Base-by-base conservation (phyloP, 768 basidiomycete species). In the Nevesoporus exiguus region DNA sequence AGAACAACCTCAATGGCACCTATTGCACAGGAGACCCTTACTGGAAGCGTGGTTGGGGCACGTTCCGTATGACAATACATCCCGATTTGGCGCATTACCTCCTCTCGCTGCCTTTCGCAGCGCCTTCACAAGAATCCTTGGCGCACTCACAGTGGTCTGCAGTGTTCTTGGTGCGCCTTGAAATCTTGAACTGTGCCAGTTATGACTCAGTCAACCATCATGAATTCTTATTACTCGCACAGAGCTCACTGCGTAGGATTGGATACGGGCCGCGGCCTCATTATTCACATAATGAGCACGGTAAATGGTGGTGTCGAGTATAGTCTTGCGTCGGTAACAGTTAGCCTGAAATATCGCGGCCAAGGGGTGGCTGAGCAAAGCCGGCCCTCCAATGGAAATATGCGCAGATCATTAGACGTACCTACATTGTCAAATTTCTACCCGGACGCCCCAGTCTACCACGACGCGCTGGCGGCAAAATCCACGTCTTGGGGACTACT, bases 271-370 rank as follows among this genome's bases (percentile, higher is more conserved):
- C 0, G 57, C 54, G 30, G 40, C 57, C 1, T 17, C 27, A 33
- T 54, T 54, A 39, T 46, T 39, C 56, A 57, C 55, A 17, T 43
- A 1, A 21, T 21, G 25, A 33, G 30, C 57, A 58, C 57, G 19
- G n/a, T 33, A 21, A 31, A 13, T 47, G 33, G 9, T 47, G 14
- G 9, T 47, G 14, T 42, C 1, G 30, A 29, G 15, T 31, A 27
- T 37, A 11, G 5, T 56, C 40, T 17, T 50, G 31, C n/a, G 40
- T 30, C 52, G n/a, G 41, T 14, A 34, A 29, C 17, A 17, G 29
- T 4, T 39, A 40, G 29, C 17, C n/a, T 8, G n/a, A n/a, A 24
- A 1, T 17, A 17, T 13, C 43, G 9, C 27, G 39, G 34, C 24
- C 24, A 52, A 29, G 11, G 2, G n/a, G 3, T n/a, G n/a, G n/a